Conservation (phyloP, 768 basidiomycete genomes). For the Russula sp. region DNA sequence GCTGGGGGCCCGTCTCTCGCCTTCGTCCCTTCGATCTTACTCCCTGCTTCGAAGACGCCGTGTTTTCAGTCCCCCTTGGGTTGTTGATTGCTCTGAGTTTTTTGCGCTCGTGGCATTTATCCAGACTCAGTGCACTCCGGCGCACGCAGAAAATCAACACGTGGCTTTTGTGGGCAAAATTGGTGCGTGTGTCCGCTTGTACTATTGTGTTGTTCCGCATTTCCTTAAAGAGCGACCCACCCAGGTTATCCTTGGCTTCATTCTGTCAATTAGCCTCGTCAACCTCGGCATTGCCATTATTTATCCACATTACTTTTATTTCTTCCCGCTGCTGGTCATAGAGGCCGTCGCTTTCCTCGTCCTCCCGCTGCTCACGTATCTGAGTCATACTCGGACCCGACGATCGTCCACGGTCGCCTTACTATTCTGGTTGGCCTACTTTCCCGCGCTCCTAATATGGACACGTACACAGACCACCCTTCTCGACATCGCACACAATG, state of each 20-base stretch:
- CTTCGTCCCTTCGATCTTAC: constrained; percentile 71
- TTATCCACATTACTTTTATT: constrained; percentile 41
- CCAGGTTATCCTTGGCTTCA: constrained; percentile 49
- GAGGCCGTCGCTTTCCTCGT: constrained; percentile 54
- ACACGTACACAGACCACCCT: constrained; percentile 48
- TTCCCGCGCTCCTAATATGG: constrained; percentile 50
- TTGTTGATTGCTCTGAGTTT: constrained; percentile 45
- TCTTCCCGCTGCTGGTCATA: constrained; percentile 53
- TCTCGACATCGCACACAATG: constrained; percentile 35
- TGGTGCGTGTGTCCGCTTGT: constrained; percentile 47
- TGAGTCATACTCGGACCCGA: constrained; percentile 68
- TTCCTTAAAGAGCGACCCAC: constrained; percentile 10
- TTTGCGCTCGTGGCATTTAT: constrained; percentile 39
- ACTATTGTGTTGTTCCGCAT: background rate
- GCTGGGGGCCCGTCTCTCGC: constrained; percentile 61
- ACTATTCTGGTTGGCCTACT: constrained; percentile 78
- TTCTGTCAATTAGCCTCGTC: constrained; percentile 47
- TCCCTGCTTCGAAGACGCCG: constrained; percentile 76
- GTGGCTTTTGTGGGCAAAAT: constrained; percentile 55
- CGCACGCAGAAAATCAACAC: constrained; percentile 47
- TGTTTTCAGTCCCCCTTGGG: constrained; percentile 53
- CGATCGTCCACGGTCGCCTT: constrained; percentile 70
- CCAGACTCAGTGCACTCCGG: constrained; percentile 33
- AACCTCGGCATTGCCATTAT: constrained; percentile 44
- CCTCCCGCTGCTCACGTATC: constrained; percentile 51